Conservation (phyloP, 1,139 yeast species). For the Entelexis paramagnoliae region DNA sequence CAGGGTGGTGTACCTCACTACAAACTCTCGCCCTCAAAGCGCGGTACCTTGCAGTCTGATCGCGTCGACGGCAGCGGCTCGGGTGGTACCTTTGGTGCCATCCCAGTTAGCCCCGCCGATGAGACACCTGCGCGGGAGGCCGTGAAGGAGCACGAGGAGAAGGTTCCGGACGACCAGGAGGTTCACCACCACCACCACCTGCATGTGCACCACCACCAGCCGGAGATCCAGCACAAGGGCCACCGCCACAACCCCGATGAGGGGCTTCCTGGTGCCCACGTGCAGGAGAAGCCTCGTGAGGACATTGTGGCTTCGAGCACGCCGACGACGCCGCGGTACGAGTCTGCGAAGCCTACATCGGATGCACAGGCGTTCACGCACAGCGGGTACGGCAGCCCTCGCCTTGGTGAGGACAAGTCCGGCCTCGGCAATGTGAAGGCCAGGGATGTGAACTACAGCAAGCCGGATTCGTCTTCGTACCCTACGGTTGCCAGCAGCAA, state of each 20-base stretch:
- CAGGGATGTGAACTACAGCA: background rate
- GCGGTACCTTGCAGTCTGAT: constrained; percentile 9
- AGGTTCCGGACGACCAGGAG: constrained; percentile 9
- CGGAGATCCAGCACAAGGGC: constrained; percentile 8
- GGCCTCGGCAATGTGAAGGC: background rate
- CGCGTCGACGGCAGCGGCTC: constrained; percentile 14
- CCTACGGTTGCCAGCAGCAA: constrained; percentile 1
- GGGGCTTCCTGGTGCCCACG: constrained; percentile 9
- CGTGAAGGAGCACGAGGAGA: constrained; percentile 3
- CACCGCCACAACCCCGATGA: constrained; percentile 17
- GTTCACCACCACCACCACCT: constrained; percentile 8
- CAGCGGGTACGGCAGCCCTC: background rate
- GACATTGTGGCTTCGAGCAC: background rate
- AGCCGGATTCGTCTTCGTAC: background rate
- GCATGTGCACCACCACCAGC: constrained; percentile 2
- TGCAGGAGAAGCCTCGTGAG: background rate
- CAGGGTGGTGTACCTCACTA: constrained; percentile 12
- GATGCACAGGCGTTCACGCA: constrained; percentile 1
- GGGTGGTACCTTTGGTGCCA: constrained; percentile 16
- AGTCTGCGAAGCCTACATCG: constrained; percentile 1
- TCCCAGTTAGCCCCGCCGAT: constrained; percentile 12
- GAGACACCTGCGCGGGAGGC: constrained; percentile 7
- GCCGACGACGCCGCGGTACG: background rate
- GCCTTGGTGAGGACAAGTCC: constrained; percentile 1
- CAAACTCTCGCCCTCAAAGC: constrained; percentile 16